Base-by-base conservation (phyloP, 2,329 filamentous ascomycete species). In the Fragosphaeria purpurea region DNA sequence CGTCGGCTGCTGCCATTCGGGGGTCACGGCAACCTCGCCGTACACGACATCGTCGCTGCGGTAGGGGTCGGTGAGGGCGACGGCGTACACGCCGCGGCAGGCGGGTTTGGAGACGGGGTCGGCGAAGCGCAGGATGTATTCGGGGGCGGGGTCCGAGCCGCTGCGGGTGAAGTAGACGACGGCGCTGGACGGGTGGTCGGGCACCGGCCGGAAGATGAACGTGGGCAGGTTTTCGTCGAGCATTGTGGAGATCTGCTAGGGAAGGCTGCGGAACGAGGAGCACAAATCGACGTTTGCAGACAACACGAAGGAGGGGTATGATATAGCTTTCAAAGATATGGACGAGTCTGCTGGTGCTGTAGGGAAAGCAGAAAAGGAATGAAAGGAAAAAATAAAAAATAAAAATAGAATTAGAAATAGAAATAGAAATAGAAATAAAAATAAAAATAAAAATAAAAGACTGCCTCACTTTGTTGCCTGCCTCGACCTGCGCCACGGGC, bases 181-280 rank as follows among this genome's bases (percentile, higher is more conserved):
- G 58, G 68, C 84, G 62, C 75, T 70, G 53, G 73, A 69, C 6
- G 76, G 70, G 60, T 75, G 74, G 50, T 79, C 73, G 51, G 74
- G 67, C 37, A 72, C 72, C 22, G 70, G 67, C 56, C 71, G 74
- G 63, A 76, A 75, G 59, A 70, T 75, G 62, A 80, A 83, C 43
- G 76, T 88, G 50, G 90, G 90, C n/a, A 96, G 80, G 67, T 90
- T 95, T 66, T 94, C 88, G 81, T 95, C 89, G 61, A 95, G 78
- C 89, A 95, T 95, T 52, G 56, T 65, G 59, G 42, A 41, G 41
- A 30, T 6, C 41, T 10, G 6, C 1, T 7, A 11, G 11, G 35
- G 11, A 37, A 37, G 35, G 35, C 35, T 37, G 3, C 35, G 13
- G 13, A 22, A 22, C 22, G 22, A 22, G 22, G 22, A 22, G 22